A percentile compares a stretch with the other conserved stretches of the same genome.
Conservation (phyloP, 208 protist genomes). For the Trypanosoma rangeli region DNA sequence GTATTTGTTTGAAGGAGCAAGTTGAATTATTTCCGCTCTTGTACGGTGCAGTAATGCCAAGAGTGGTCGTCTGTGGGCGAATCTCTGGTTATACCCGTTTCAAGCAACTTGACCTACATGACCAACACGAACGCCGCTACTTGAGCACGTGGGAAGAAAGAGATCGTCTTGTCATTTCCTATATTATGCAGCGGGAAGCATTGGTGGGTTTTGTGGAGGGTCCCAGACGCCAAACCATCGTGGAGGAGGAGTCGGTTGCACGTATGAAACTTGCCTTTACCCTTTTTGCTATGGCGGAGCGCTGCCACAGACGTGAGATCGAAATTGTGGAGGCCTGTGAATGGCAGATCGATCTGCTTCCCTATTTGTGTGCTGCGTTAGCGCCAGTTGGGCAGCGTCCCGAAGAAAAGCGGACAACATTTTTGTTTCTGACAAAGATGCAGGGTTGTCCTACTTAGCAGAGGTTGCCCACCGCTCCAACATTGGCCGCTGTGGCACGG, state of each 20-base stretch:
- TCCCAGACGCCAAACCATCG: conserved; percentile 15
- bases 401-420: not conserved
- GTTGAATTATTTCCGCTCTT: conserved; percentile 49
- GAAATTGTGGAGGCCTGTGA: conserved; percentile 35
- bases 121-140: conserved; percentile 15
- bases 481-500: too few relatives aligned
- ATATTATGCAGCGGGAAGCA: conserved; percentile 1
- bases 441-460: not conserved
- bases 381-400: not conserved
- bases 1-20: conserved; percentile 36
- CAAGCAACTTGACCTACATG: conserved; percentile 31
- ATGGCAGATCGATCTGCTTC: conserved; percentile 16
- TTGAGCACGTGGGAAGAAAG: conserved; percentile 6
- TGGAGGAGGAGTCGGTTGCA: conserved; percentile 16
- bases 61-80: conserved; percentile 39
- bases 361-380: not conserved
- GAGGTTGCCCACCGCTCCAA: too few relatives aligned
- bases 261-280: conserved; percentile 8
- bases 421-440: not conserved
- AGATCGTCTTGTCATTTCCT: conserved; percentile 9
- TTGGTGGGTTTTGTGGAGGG: conserved; percentile 22
- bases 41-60: conserved; percentile 56
- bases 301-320: conserved; percentile 18
- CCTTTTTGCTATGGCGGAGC: conserved; percentile 10
- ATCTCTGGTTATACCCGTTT: conserved; percentile 46